Base-by-base conservation (phyloP, 2,329 filamentous ascomycete genomes). In the Cercospora zeae-maydis region DNA sequence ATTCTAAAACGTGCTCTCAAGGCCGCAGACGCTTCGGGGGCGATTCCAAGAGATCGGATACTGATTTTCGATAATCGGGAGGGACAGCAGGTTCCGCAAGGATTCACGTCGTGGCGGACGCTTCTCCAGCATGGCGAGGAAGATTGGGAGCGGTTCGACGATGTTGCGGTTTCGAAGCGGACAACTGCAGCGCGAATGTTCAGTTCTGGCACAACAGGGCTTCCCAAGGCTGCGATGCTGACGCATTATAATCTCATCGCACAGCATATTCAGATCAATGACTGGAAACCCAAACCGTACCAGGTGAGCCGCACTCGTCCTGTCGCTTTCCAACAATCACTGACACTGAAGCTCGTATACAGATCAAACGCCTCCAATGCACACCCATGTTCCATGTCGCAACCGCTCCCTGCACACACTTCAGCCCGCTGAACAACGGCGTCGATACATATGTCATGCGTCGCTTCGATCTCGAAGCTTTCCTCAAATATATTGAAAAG, bases 401-500 rank as follows among this genome's bases (percentile, higher is more conserved):
- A 2, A 77, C 75, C 2, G 77, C 75, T 8, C 78, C 79, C 4
- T 66, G 74, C 1, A 73, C 77, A 0, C 76, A 79, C 61, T 73
- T 76, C 34, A 67, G 60, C 33, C 63, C 61, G 68, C 72, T n/a
- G 67, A 75, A 10, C 67, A 82, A 34, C 75, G 77, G 58, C 65
- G 55, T 56, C 2, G 75, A 75, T 0, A 66, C 62, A 2, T 77
- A 74, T 62, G 72, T 83, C 39, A 77, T 83, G 72, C 78, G 78
- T 1, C 76, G 80, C 4, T 83, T 83, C 67, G 78, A 81, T 1
- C 75, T 84, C 19, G 75, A 81, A 30, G 69, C 73, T 0, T 86
- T 79, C 71, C 78, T 93, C 24, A 74, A 79, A 30, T 79, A 86
- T 1, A 87, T 93, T 19, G 84, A 91, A 70, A 82, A 78, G 33